phyloP scores from a whole-genome alignment of 106 monocot species.

The Acorus gramineus region DNA sequence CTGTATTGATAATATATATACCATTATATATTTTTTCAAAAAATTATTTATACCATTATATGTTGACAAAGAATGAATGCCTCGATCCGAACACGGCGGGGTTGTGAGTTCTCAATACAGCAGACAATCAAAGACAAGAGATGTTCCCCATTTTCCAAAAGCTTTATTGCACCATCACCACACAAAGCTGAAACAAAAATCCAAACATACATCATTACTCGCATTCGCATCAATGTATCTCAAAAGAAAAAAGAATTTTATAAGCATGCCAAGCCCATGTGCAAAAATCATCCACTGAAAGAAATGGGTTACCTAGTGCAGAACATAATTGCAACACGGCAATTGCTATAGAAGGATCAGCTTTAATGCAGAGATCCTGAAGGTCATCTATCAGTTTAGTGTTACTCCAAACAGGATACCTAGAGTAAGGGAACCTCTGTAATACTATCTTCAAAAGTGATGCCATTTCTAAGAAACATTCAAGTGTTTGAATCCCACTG shows the following conservation, averaged over 20 bases:
- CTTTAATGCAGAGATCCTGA: slow-evolving; percentile 13
- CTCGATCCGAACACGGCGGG: slow-evolving; percentile 26
- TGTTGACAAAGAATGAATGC: slow-evolving; percentile 47
- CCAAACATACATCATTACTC: neutral
- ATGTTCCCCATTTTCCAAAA: slow-evolving; percentile 41
- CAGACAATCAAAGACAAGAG: slow-evolving; percentile 28
- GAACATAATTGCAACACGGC: slow-evolving; percentile 42
- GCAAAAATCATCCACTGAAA: slow-evolving; percentile 10
- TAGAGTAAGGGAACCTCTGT: slow-evolving; percentile 54
- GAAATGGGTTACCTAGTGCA: slow-evolving; percentile 53
- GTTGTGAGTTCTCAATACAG: slow-evolving; percentile 17
- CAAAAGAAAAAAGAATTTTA: neutral
- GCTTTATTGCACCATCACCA: slow-evolving; percentile 44
- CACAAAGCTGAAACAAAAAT: slow-evolving; percentile 65
- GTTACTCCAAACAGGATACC: slow-evolving; percentile 57
- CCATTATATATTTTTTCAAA: no score
- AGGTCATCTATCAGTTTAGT: slow-evolving; percentile 36
- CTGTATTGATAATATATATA: no score
- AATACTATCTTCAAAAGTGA: slow-evolving; percentile 55
- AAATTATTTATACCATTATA: slow-evolving; percentile 31
- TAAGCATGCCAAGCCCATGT: no score
- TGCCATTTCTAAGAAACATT: slow-evolving; percentile 40
- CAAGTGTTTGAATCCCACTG: slow-evolving; percentile 21
- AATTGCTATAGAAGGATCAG: slow-evolving; percentile 20
- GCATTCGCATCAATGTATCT: neutral